phyloP scores from a whole-genome alignment of 805 yeast genomes.

The Phaffomyces opuntiae region DNA sequence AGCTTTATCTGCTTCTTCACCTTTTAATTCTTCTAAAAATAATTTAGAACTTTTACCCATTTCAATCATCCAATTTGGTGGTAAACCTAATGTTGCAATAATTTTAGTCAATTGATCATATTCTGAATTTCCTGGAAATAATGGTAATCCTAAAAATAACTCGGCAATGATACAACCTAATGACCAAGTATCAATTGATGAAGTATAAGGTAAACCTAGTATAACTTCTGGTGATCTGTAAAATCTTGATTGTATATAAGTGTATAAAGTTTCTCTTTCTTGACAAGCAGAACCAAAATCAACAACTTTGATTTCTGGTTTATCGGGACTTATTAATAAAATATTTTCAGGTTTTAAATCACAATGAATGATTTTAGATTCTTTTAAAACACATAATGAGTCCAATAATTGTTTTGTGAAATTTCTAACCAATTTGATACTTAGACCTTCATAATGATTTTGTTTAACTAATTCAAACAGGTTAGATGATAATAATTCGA shows the following conservation, averaged over 20 bases:
- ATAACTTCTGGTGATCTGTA: constrained; percentile 94
- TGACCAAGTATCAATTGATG: constrained; percentile 97
- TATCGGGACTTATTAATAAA: constrained; percentile 65
- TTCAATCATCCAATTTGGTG: constrained; percentile 95
- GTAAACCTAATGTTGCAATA: constrained; percentile 72
- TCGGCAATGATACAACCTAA: constrained; percentile 91
- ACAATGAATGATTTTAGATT: constrained; percentile 84
- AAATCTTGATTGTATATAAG: constrained; percentile 88
- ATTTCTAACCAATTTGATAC: constrained; percentile 67
- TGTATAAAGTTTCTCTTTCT: constrained; percentile 80
- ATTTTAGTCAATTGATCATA: constrained; percentile 84
- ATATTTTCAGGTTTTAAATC: constrained; percentile 97
- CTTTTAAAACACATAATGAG: constrained; percentile 73
- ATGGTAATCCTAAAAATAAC: constrained; percentile 81
- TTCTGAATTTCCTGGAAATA: constrained; percentile 93
- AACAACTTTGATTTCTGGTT: constrained; percentile 70
- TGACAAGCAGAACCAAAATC: constrained; percentile 97
- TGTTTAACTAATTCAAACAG: constrained; percentile 87
- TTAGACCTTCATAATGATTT: constrained; percentile 87
- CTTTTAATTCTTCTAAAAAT: constrained; percentile 35
- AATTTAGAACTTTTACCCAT: constrained; percentile 80
- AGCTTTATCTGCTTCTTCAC: too few species aligned
- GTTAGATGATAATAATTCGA: constrained; percentile 83
- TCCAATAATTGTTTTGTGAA: constrained; percentile 79
- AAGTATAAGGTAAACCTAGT: constrained; percentile 84